These are phyloP conservation scores for Lasiodiplodia gonubiensis DNA, from an alignment of 2,329 filamentous ascomycete species.

Conservation along the genomic window DNA sequence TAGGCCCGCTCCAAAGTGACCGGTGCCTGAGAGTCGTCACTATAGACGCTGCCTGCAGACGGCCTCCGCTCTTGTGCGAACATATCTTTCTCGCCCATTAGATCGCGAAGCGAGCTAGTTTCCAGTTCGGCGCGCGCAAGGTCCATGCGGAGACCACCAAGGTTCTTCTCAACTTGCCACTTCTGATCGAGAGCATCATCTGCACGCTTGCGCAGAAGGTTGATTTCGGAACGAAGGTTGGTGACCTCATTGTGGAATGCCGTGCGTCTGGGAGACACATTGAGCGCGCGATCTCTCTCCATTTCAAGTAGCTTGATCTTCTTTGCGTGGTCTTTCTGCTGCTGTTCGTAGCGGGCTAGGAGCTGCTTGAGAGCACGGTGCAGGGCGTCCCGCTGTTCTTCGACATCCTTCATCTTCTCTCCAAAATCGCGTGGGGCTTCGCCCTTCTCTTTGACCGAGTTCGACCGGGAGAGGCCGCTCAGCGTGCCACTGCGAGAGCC, in stretches of 20 bases:
- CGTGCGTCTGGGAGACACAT: conserved; percentile 71
- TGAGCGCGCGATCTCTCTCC: conserved; percentile 76
- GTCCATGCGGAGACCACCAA: conserved; percentile 91
- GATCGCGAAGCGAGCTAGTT: conserved; percentile 77
- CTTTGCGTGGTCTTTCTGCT: conserved; percentile 83
- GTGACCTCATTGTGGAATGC: conserved; percentile 86
- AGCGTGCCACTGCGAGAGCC: conserved; percentile 31
- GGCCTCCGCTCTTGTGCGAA: conserved; percentile 67
- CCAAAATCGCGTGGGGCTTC: conserved; percentile 64
- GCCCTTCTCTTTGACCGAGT: conserved; percentile 45
- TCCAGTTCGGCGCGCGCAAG: conserved; percentile 94
- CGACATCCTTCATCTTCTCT: conserved; percentile 87
- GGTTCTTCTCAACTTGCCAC: conserved; percentile 91
- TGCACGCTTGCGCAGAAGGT: conserved; percentile 79
- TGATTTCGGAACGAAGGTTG: conserved; percentile 81
- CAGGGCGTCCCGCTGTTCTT: conserved; percentile 89
- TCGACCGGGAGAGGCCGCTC: conserved; percentile 58
- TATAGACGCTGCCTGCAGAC: conserved; percentile 33
- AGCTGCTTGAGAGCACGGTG: conserved; percentile 86
- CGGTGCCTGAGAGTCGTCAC: conserved; percentile 62
- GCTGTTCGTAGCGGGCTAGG: conserved; percentile 82
- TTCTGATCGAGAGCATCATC: conserved; percentile 96
- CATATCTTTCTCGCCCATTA: conserved; percentile 85
- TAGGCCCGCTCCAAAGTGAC: conserved; percentile 76
- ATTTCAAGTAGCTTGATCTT: conserved; percentile 76